Base-by-base conservation (phyloP, 2,329 filamentous ascomycete species). In the Juglanconis oblonga region DNA sequence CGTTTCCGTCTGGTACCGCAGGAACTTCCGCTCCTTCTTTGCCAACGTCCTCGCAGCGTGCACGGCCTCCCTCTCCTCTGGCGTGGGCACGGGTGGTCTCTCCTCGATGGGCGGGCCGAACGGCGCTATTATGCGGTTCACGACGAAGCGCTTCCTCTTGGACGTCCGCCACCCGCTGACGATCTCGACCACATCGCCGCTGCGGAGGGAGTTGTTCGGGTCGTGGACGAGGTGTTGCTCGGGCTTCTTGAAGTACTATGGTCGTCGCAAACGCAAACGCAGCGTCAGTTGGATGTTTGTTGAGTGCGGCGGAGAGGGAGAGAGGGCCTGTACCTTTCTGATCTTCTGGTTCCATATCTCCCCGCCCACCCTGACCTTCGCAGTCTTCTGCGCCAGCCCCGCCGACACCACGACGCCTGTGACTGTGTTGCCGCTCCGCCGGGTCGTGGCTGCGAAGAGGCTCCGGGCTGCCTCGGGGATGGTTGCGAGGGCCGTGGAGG, bases 151-250 rank as follows among this genome's bases (percentile, higher is more conserved):
- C 67, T 93, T 91, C 64, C 80, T 77, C 64, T 85, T 85, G 45
- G 84, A 86, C 6, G 83, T 84, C 55, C 85, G 84, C 81, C 82
- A 87, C 59, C 87, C 87, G 5, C 86, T 81, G 7, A 80, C 79
- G 67, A 94, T 90, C 64, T 86, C 81, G 33, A 95, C 85, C 3
- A 94, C 84, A 72, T 95, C 91, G 70, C 91, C 91, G 54, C 83
- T 82, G 60, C 87, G 82, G 42, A 92, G 81, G 32, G 89, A 92
- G 66, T 86, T 84, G 72, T 85, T 85, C 33, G 91, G 91, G 73
- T 95, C 91, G 77, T 92, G 89, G 42, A 93, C 90, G 35, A 94
- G 84, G 71, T 88, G 82, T 65, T 85, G 82, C 65, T 81, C 79
- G 29, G 84, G 83, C 49, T 82, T 77, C 68, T 87, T 82, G 73